Conservation (phyloP, 176 grass and related monocot genomes). For the Areca catechu region DNA sequence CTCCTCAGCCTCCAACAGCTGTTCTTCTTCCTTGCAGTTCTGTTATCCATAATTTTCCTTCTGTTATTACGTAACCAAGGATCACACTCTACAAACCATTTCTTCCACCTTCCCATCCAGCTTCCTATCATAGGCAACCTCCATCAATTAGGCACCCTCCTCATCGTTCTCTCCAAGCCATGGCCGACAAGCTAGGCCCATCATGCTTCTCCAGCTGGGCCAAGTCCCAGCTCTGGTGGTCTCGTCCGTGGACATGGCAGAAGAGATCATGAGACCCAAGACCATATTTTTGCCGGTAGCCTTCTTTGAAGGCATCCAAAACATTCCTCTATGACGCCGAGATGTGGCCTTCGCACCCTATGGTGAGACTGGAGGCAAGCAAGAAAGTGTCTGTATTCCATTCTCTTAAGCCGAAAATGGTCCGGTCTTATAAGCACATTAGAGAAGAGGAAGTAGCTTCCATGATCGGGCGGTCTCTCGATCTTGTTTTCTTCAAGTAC, state of each 20-base stretch:
- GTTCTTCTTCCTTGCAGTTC: too few species aligned
- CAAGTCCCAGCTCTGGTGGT: not conserved
- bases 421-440: conserved; percentile 9
- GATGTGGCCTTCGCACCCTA: conserved; percentile 17
- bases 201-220: conserved; percentile 21
- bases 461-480: not conserved
- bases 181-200: conserved; percentile 15
- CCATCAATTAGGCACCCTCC: conserved; percentile 2
- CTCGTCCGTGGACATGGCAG: conserved; percentile 17
- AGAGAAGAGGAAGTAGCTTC: conserved; percentile 9
- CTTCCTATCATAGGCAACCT: conserved; percentile 26
- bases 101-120: conserved; percentile 15
- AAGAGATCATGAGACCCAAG: conserved; percentile 23
- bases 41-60: too few species aligned
- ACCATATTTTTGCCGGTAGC: conserved; percentile 11
- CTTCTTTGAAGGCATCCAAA: not conserved
- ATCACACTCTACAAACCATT: not conserved
- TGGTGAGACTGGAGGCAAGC: conserved; percentile 20
- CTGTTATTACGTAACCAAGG: too few species aligned
- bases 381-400: conserved; percentile 9
- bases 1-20: too few species aligned
- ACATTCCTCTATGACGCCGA: not conserved
- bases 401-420: not conserved
- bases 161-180: conserved; percentile 18
- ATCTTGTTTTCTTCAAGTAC: too few species aligned